Base-by-base conservation (phyloP, 768 basidiomycete genomes). In the Erythrobasidium yunnanense region DNA sequence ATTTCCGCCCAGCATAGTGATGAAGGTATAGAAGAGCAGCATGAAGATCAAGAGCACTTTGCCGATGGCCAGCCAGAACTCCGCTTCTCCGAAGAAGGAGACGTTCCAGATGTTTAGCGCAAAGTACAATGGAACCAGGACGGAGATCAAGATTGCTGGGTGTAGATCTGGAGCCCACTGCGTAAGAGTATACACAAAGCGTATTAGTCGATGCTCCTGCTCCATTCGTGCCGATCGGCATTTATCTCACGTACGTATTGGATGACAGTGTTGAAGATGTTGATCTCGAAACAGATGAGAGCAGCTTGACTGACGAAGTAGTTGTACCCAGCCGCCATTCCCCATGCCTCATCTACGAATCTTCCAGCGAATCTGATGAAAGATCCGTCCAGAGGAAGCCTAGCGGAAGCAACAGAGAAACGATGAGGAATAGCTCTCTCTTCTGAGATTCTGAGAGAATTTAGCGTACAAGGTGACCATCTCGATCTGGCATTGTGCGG, bases 1-100 rank as follows among this genome's bases (percentile, higher is more conserved):
- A 71, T 83, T 83, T 5, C 82, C 83, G 15, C 83, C 83, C 8
- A 82, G 79, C 83, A 84, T 83, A 15, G 81, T 81, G 33, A 83
- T 73, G 65, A 84, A 82, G 2, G 83, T 83, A 71, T 82, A 83
- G 11, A 73, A 62, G 62, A 82, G 80, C 8, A 84, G 71, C n/a
- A 80, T 79, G 46, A 78, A 67, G 8, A 79, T 79, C 1, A 84
- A 74, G 22, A 80, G 69, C 11, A 80, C 79, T 69, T 83, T 83
- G 25, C 81, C 81, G 17, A 80, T 68, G 23, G 81, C 77, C 7
- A 83, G 74, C 81, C 81, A 82, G 69, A 82, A 83, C 69, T 83
- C 82, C 4, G 81, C 80, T 73, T 83, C 81, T 72, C 66, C 66
- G 55, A 66, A 66, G 27, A 54, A 62, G 29, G 55, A 32, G 27